phyloP scores from a whole-genome alignment of 2,329 filamentous ascomycete genomes.

The Colletotrichum shisoi region DNA sequence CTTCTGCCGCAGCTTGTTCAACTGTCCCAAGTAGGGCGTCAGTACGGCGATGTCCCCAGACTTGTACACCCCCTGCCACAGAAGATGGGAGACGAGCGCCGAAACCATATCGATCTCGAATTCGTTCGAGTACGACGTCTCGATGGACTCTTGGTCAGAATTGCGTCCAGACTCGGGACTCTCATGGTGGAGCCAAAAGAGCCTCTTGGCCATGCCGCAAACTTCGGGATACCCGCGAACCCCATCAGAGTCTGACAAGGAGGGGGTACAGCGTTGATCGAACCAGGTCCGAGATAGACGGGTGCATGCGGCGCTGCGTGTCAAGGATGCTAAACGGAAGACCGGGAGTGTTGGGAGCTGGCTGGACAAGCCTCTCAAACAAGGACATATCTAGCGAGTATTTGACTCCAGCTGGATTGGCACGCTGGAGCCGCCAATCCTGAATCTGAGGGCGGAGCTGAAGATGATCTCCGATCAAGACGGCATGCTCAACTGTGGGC shows the following conservation, averaged over 20 bases:
- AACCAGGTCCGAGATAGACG: conserved; percentile 66
- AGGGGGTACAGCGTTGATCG: conserved; percentile 65
- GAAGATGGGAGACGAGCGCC: conserved; percentile 69
- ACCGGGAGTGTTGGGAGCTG: conserved; percentile 41
- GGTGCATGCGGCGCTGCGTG: conserved; percentile 71
- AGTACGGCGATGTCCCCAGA: conserved; percentile 72
- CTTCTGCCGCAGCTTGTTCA: conserved; percentile 57
- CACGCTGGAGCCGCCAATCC: conserved; percentile 62
- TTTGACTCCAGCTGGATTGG: conserved; percentile 55
- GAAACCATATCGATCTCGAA: conserved; percentile 71
- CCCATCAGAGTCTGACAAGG: conserved; percentile 59
- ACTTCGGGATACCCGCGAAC: conserved; percentile 57
- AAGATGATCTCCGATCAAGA: conserved; percentile 70
- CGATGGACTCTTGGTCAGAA: conserved; percentile 44
- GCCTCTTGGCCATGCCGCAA: conserved; percentile 58
- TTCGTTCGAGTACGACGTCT: conserved; percentile 61
- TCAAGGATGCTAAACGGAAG: conserved; percentile 55
- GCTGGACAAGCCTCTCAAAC: conserved; percentile 65
- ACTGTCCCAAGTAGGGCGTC: conserved; percentile 70
- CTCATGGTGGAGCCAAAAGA: conserved; percentile 71
- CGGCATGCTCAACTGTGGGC: conserved; percentile 66
- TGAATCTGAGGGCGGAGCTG: conserved; percentile 68
- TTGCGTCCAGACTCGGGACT: conserved; percentile 24
- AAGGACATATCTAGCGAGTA: conserved; percentile 67
- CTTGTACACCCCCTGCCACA: conserved; percentile 69